These are phyloP conservation scores for Eleusine indica DNA, from an alignment of 176 grass and related monocot genomes.

Conservation along the genomic window DNA sequence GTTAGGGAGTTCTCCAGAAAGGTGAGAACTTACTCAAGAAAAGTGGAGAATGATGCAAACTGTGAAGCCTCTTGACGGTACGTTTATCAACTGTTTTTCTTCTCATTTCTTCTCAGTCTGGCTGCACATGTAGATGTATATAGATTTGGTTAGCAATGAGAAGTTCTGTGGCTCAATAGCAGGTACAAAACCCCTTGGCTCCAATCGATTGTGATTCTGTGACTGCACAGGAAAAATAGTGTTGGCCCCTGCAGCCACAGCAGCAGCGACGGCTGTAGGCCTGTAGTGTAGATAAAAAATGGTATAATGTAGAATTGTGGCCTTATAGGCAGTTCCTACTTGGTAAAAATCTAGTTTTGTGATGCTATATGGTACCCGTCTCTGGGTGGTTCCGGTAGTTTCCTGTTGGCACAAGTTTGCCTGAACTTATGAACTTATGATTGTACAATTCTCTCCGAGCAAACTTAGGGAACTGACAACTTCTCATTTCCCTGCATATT, in stretches of 20 bases:
- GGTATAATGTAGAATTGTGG: no score
- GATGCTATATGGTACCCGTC: background rate
- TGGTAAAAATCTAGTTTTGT: background rate
- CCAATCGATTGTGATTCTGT: background rate
- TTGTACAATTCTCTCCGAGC: background rate
- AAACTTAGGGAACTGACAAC: background rate
- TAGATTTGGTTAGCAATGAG: background rate
- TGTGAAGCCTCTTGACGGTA: conserved; percentile 43
- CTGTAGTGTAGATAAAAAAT: no score
- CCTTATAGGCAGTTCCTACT: background rate
- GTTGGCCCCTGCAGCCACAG: no score
- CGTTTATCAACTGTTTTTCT: background rate
- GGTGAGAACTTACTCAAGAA: conserved; percentile 61
- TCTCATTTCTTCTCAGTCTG: background rate
- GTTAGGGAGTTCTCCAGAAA: conserved; percentile 83
- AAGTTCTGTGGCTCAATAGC: background rate
- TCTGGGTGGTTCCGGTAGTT: background rate
- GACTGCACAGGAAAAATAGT: background rate
- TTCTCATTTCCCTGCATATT: background rate
- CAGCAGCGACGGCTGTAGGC: no score
- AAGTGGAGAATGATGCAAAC: conserved; percentile 36
- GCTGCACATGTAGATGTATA: background rate
- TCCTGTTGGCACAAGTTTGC: background rate
- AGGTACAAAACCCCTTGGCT: background rate
- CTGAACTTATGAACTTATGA: background rate